These are phyloP conservation scores for Teunomyces aglyptinius DNA, from an alignment of 805 yeast species.

Conservation along the genomic window DNA sequence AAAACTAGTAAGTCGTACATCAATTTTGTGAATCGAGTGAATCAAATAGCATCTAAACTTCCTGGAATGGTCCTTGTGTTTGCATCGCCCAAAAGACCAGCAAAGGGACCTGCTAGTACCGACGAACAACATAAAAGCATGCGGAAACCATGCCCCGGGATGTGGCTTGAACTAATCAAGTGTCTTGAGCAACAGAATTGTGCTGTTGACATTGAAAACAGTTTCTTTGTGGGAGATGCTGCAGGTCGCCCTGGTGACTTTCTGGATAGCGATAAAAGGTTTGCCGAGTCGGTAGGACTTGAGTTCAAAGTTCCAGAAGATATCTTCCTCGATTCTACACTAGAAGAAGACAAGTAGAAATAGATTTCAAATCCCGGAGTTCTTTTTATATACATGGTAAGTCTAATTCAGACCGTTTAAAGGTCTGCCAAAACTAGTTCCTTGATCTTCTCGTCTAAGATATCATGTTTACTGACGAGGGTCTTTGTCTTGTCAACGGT, in stretches of 20 bases:
- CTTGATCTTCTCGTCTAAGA: slow-evolving; percentile 19
- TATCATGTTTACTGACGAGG: slow-evolving; percentile 17
- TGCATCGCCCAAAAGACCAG: slow-evolving; percentile 62
- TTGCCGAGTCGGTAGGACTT: slow-evolving; percentile 56
- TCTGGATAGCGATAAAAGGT: slow-evolving; percentile 72
- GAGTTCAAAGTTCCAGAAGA: slow-evolving; percentile 73
- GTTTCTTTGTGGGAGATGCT: slow-evolving; percentile 91
- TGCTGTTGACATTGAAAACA: slow-evolving; percentile 38
- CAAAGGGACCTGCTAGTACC: slow-evolving; percentile 18
- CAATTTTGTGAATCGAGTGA: slow-evolving; percentile 44
- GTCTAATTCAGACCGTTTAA: background rate
- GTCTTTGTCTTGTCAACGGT: slow-evolving; percentile 51
- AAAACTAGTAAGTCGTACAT: slow-evolving; percentile 29
- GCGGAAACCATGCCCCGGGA: slow-evolving; percentile 78
- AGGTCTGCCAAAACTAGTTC: slow-evolving; percentile 14
- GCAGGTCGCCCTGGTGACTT: slow-evolving; percentile 82
- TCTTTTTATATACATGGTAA: background rate
- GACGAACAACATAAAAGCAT: slow-evolving; percentile 28
- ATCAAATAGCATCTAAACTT: slow-evolving; percentile 29
- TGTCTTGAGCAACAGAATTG: slow-evolving; percentile 31
- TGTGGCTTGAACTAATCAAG: slow-evolving; percentile 58
- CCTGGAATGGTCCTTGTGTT: slow-evolving; percentile 43
- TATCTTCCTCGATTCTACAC: slow-evolving; percentile 32
- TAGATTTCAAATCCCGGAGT: background rate
- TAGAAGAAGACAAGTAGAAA: background rate